Evolutionary conservation across 83 land plant genomes (phyloP).

Genomic region (Isoetes engelmannii): DNA sequence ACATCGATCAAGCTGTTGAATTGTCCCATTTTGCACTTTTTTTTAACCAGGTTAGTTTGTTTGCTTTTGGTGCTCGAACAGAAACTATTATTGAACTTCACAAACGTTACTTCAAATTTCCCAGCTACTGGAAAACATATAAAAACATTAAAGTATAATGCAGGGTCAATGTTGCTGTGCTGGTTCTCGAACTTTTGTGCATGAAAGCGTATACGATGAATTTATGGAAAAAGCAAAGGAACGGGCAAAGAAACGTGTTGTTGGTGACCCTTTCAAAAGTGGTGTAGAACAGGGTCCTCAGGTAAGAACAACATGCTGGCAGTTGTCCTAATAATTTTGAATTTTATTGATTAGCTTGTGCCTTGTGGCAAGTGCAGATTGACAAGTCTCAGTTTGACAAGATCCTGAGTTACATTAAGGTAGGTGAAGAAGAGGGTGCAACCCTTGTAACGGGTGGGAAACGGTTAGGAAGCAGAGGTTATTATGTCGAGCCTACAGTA

Average conservation of each 20-base stretch:
- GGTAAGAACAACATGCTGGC: constrained; percentile 22
- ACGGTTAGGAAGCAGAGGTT: constrained; percentile 66
- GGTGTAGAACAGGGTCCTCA: constrained; percentile 97
- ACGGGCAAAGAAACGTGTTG: constrained; percentile 61
- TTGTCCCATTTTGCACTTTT: constrained; percentile 79
- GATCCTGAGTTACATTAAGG: constrained; percentile 53
- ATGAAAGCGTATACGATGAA: constrained; percentile 81
- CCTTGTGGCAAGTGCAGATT: constrained; percentile 32
- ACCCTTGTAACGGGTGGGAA: constrained; percentile 70
- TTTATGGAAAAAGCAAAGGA: constrained; percentile 76
- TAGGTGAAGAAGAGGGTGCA: constrained; percentile 63
- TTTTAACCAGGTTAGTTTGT: constrained; percentile 50
- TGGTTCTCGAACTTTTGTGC: constrained; percentile 86
- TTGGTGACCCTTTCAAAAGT: constrained; percentile 81
- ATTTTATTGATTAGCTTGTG: too few species aligned
- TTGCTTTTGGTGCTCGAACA: too few species aligned
- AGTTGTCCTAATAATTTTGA: too few species aligned
- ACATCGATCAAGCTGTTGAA: constrained; percentile 77
- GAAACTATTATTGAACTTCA: too few species aligned
- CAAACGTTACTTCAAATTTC: too few species aligned
- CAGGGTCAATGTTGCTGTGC: constrained; percentile 95
- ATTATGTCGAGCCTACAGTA: constrained; percentile 81
- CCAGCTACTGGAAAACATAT: not conserved
- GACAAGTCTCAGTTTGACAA: constrained; percentile 73
- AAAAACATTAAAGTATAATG: not conserved